These are phyloP conservation scores for Nicotiana attenuata DNA, from an alignment of 257 asterid species.

Conservation along the genomic window DNA sequence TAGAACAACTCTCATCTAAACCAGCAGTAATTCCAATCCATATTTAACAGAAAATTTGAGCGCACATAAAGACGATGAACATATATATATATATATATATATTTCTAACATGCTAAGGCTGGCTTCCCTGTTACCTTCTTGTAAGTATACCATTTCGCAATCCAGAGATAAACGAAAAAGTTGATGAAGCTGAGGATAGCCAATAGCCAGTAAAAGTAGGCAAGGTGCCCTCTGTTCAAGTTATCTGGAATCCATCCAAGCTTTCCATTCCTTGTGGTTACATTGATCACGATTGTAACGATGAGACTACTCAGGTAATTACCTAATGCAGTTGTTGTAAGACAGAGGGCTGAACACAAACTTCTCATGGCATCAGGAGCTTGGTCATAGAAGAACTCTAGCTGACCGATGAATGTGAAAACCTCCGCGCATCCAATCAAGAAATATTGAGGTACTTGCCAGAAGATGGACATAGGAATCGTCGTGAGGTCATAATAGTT, in stretches of 20 bases:
- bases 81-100: neutral
- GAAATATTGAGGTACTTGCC: constrained; percentile 92
- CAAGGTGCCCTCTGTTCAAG: constrained; percentile 75
- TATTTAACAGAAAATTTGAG: neutral
- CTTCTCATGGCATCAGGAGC: constrained; percentile 94
- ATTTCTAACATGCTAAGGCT: neutral
- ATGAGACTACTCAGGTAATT: constrained; percentile 56
- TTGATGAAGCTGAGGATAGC: constrained; percentile 56
- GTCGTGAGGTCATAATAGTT: constrained; percentile 40
- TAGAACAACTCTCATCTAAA: neutral
- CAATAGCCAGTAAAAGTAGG: constrained; percentile 66
- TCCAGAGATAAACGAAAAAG: constrained; percentile 43
- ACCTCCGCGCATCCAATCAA: constrained; percentile 81
- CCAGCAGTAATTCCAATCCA: neutral
- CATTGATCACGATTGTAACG: constrained; percentile 46
- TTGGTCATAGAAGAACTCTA: constrained; percentile 84
- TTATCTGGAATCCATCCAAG: constrained; percentile 82
- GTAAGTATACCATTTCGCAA: constrained; percentile 46
- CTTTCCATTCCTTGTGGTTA: constrained; percentile 42
- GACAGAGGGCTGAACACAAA: constrained; percentile 64
- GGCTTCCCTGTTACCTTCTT: constrained; percentile 43
- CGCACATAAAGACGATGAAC: neutral
- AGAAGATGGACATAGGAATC: constrained; percentile 70
- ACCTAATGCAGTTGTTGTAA: constrained; percentile 65
- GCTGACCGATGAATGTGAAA: constrained; percentile 65